Evolutionary conservation across 805 yeast genomes (phyloP).

Genomic region (Helenozyma baotianmanensis): DNA sequence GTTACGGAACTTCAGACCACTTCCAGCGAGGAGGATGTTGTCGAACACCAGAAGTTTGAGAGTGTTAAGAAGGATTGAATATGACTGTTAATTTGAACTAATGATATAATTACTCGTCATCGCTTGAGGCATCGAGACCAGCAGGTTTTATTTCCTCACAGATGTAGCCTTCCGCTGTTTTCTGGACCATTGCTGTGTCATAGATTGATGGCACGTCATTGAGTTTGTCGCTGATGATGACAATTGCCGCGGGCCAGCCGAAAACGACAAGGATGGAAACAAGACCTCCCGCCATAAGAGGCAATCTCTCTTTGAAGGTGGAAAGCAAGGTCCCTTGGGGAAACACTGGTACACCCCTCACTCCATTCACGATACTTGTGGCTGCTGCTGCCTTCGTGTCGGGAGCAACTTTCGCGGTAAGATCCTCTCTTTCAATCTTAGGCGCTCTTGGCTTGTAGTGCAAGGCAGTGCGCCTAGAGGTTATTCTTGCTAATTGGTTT

Average conservation of each 20-base stretch:
- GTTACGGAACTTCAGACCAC: conserved; percentile 3
- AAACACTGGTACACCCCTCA: not conserved
- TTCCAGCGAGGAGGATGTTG: conserved; percentile 11
- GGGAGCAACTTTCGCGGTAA: too few species aligned
- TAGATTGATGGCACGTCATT: too few species aligned
- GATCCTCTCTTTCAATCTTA: too few species aligned
- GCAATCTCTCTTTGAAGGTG: not conserved
- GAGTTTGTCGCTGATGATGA: too few species aligned
- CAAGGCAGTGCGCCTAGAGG: not conserved
- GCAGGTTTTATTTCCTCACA: too few species aligned
- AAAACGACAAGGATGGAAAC: too few species aligned
- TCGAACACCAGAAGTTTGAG: conserved; percentile 3
- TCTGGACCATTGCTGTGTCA: too few species aligned
- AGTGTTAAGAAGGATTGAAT: not conserved
- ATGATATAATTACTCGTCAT: too few species aligned
- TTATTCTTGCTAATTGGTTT: not conserved
- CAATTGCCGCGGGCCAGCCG: too few species aligned
- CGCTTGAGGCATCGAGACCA: too few species aligned
- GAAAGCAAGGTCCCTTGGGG: not conserved
- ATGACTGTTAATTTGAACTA: not conserved
- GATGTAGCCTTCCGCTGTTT: too few species aligned
- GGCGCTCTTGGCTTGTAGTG: not conserved
- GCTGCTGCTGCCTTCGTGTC: not conserved
- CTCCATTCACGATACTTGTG: not conserved
- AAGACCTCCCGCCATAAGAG: too few species aligned